Evolutionary conservation across 441 rosid genomes (phyloP).

Genomic region (Biscutella auriculata): DNA sequence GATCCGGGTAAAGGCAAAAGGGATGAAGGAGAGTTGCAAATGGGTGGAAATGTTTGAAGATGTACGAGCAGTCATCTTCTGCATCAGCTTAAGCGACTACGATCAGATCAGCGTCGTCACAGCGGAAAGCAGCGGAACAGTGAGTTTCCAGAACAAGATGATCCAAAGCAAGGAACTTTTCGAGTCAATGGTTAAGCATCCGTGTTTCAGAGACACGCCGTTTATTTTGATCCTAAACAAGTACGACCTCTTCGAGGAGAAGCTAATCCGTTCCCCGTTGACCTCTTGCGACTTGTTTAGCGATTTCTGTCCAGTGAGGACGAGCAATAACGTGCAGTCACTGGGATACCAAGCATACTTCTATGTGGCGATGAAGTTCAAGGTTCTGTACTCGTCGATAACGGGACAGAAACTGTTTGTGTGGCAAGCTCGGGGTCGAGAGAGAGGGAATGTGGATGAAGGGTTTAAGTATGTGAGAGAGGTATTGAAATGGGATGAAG

Average conservation of each 20-base stretch:
- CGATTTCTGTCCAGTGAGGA: constrained; percentile 72
- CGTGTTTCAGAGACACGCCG: constrained; percentile 79
- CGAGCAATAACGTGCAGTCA: constrained; percentile 56
- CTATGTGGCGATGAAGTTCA: constrained; percentile 90
- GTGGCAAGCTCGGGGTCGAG: constrained; percentile 89
- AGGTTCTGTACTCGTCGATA: constrained; percentile 67
- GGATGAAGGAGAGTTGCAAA: constrained; percentile 94
- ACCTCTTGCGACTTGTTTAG: constrained; percentile 81
- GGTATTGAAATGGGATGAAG: constrained; percentile 90
- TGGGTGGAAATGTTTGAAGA: constrained; percentile 99
- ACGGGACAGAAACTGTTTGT: constrained; percentile 78
- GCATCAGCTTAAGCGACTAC: constrained; percentile 75
- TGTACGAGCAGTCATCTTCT: constrained; percentile 73
- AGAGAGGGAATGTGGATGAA: constrained; percentile 56
- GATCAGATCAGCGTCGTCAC: constrained; percentile 58
- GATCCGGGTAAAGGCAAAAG: constrained; percentile 77
- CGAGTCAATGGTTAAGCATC: constrained; percentile 67
- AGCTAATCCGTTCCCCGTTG: constrained; percentile 48
- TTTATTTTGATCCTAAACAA: constrained; percentile 81
- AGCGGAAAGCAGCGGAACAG: constrained; percentile 38
- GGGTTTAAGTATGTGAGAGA: constrained; percentile 91
- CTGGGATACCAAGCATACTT: constrained; percentile 86
- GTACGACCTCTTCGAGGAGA: constrained; percentile 90
- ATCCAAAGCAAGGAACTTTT: constrained; percentile 85
- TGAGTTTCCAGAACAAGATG: constrained; percentile 62